These are phyloP conservation scores for Solanum raphanifolium DNA, from an alignment of 257 asterid genomes.

Conservation along the genomic window DNA sequence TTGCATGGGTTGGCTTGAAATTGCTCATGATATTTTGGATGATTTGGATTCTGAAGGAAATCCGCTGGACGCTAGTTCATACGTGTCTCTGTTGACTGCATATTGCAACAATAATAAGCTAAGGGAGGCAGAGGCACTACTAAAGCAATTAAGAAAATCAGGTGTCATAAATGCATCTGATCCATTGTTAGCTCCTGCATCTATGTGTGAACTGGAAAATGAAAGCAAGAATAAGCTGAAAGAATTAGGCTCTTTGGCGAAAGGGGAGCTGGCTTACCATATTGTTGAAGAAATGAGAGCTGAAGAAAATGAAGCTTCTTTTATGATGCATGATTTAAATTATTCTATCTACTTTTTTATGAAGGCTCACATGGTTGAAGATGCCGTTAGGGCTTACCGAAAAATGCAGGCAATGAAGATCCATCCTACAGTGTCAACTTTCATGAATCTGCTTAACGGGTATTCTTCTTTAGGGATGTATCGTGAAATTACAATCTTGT, in stretches of 20 bases:
- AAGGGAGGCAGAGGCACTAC: slow-evolving; percentile 58
- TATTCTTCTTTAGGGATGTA: slow-evolving; percentile 56
- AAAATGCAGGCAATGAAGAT: slow-evolving; percentile 62
- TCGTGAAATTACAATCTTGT: slow-evolving; percentile 65
- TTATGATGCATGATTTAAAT: slow-evolving; percentile 36
- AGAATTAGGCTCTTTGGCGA: not conserved
- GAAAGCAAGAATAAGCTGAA: slow-evolving; percentile 6
- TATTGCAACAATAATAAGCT: slow-evolving; percentile 37
- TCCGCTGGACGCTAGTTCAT: slow-evolving; percentile 19
- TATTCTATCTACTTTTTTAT: slow-evolving; percentile 72
- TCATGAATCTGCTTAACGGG: slow-evolving; percentile 44
- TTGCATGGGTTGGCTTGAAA: slow-evolving; percentile 70
- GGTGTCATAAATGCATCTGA: slow-evolving; percentile 9
- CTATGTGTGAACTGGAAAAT: slow-evolving; percentile 10
- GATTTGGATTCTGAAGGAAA: slow-evolving; percentile 50
- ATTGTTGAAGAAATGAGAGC: slow-evolving; percentile 31
- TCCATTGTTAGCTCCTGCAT: not conserved
- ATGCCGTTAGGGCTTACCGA: slow-evolving; percentile 55
- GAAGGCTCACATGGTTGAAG: slow-evolving; percentile 79
- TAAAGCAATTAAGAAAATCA: slow-evolving; percentile 27
- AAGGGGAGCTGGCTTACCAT: slow-evolving; percentile 33
- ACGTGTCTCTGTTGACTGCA: slow-evolving; percentile 45
- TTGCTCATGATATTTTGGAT: slow-evolving; percentile 89
- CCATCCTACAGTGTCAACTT: slow-evolving; percentile 52
- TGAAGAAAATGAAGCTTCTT: slow-evolving; percentile 17